Evolutionary conservation across 805 yeast genomes (phyloP), one percentile per base, ranked within the genome.

Genomic region (Candida ascalaphidarum): DNA sequence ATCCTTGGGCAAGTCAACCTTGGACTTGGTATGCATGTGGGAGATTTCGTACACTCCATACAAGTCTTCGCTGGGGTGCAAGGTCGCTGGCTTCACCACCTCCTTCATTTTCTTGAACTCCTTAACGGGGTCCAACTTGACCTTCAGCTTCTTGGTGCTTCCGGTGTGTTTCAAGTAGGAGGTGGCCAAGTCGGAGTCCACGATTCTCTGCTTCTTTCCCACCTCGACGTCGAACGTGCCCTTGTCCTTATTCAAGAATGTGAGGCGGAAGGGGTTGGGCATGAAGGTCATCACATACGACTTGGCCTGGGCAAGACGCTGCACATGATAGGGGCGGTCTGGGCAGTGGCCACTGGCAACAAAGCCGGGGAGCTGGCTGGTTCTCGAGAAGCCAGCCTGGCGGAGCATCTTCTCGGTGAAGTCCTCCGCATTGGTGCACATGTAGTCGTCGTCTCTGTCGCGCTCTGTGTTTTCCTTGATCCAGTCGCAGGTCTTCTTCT

Each of bases 191-290:
- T 44, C 32, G 28, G 36, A 39, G 13, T 33, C 32, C 2, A 37
- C 24, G 17, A 20, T 23, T 11, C 23, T 9, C 12, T 27, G 11
- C 3, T 24, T 26, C 26, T 35, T 39, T 25, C 31, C 20, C 19
- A 44, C 46, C 26, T 31, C 26, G 14, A 40, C 45, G 26, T 44
- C 48, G 27, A 31, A 44, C 6, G 46, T 40, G 10, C 46, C 48
- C 3, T 38, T 37, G 2, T 35, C 26, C 8, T 31, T 15, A 7
- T 6, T 30, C 23, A 39, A 26, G 2, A 39, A 32, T 2, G 37
- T 24, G 19, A 39, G 37, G 26, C 28, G 27, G 29, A 20, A 33
- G 5, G 43, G 43, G 13, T 39, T 22, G 23, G 23, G 23, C 23
- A 22, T 22, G 15, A 11, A 12, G 7, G 41, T 27, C 34, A 35